A percentile compares a stretch with the other conserved stretches of the same genome.
Evolutionary conservation across 2,329 filamentous ascomycete species (phyloP).

Genomic region (Ampelomyces quisqualis): DNA sequence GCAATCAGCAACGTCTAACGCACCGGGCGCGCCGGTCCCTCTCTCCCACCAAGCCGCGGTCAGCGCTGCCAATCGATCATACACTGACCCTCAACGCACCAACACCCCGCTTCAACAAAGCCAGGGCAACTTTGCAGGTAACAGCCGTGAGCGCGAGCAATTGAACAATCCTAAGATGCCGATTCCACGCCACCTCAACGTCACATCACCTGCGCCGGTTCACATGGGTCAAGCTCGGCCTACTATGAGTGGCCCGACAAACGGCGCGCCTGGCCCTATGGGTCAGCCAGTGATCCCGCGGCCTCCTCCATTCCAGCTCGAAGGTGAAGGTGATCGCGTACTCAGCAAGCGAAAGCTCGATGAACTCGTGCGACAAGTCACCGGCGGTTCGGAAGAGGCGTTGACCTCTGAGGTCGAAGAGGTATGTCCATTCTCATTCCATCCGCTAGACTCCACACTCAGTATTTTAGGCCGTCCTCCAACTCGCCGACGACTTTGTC

Average conservation of each 20-base stretch:
- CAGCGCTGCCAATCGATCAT: constrained; percentile 44
- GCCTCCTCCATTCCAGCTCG: constrained; percentile 79
- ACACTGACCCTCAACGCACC: constrained; percentile 40
- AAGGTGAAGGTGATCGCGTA: constrained; percentile 88
- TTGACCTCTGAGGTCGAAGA: constrained; percentile 94
- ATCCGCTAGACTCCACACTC: neutral
- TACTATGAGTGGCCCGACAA: constrained; percentile 77
- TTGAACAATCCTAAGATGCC: constrained; percentile 66
- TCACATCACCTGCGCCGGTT: constrained; percentile 72
- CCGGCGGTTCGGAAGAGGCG: constrained; percentile 75
- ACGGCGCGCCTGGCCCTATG: constrained; percentile 77
- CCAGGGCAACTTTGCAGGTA: constrained; percentile 38
- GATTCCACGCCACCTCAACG: constrained; percentile 78
- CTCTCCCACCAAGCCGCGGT: constrained; percentile 51
- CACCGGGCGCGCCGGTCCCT: constrained; percentile 38
- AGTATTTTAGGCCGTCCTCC: constrained; percentile 69
- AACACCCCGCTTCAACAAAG: constrained; percentile 38
- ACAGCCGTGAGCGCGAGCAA: constrained; percentile 42
- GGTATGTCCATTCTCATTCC: constrained; percentile 57
- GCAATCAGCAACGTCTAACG: constrained; percentile 36
- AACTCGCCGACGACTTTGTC: constrained; percentile 90
- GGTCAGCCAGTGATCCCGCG: constrained; percentile 82
- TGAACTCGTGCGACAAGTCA: constrained; percentile 90
- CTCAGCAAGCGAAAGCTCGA: constrained; percentile 98
- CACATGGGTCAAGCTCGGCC: constrained; percentile 71